These are phyloP conservation scores for Simplicillium sp. DNA, from an alignment of 2,329 filamentous ascomycete species.

Conservation along the genomic window DNA sequence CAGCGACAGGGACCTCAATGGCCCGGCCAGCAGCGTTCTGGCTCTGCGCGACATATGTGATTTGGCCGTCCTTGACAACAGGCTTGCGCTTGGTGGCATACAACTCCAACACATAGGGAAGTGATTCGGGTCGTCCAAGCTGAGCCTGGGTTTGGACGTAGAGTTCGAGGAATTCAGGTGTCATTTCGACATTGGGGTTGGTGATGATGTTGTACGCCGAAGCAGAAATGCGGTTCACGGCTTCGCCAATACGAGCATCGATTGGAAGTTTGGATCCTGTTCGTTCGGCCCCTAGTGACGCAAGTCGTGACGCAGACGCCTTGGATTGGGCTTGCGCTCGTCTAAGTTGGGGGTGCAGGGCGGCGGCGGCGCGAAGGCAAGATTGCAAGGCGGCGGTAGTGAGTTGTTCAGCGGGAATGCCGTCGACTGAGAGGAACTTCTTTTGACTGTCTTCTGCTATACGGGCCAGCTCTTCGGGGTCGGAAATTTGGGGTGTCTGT, in stretches of 20 bases:
- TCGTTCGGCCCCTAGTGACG: conserved; percentile 31
- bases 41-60: conserved; percentile 53
- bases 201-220: conserved; percentile 61
- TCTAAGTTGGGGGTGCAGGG: conserved; percentile 29
- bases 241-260: conserved; percentile 28
- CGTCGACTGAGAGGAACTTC: conserved; percentile 32
- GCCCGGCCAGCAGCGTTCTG: conserved; percentile 63
- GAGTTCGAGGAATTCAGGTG: conserved; percentile 56
- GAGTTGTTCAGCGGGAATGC: conserved; percentile 33
- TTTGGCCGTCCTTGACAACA: conserved; percentile 44
- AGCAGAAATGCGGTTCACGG: conserved; percentile 43
- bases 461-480: conserved; percentile 28
- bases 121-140: conserved; percentile 62
- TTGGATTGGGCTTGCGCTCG: conserved; percentile 27
- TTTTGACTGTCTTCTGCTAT: conserved; percentile 32
- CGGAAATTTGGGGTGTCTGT: conserved; percentile 16
- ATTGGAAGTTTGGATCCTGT: conserved; percentile 20
- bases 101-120: conserved; percentile 71
- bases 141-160: conserved; percentile 72
- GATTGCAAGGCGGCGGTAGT: conserved; percentile 33
- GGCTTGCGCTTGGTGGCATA: conserved; percentile 79
- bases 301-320: conserved; percentile 44
- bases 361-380: conserved; percentile 33
- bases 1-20: conserved; percentile 60
- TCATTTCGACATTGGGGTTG: conserved; percentile 72